Evolutionary conservation across 1,284 basidiomycete genomes (phyloP).

Genomic region (Irpex sp.): DNA sequence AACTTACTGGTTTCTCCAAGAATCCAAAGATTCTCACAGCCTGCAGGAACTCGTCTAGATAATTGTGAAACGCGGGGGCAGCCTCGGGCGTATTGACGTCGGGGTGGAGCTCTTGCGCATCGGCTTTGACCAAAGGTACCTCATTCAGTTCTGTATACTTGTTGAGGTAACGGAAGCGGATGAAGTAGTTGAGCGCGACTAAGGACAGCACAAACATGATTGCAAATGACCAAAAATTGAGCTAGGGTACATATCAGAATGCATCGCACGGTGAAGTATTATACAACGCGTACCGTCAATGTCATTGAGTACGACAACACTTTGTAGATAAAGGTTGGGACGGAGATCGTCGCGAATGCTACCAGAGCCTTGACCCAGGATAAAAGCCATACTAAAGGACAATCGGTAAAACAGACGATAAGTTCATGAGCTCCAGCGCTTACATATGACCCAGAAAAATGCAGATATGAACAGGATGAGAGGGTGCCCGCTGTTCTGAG

Average conservation of each 20-base stretch:
- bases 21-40: conserved; percentile 95
- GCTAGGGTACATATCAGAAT: conserved; percentile 34
- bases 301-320: conserved; percentile 88
- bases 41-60: conserved; percentile 92
- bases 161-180: conserved; percentile 79
- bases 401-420: neutral
- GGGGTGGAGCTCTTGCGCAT: conserved; percentile 80
- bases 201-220: conserved; percentile 67
- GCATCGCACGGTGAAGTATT: neutral
- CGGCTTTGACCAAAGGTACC: conserved; percentile 74
- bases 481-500: conserved; percentile 45
- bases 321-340: conserved; percentile 74
- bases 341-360: conserved; percentile 74
- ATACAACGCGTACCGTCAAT: conserved; percentile 54
- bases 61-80: conserved; percentile 86
- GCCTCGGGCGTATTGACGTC: conserved; percentile 78
- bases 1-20: conserved; percentile 84
- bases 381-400: conserved; percentile 67
- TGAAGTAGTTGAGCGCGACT: conserved; percentile 76
- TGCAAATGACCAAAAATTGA: conserved; percentile 87
- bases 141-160: conserved; percentile 83
- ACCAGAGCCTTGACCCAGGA: conserved; percentile 71
- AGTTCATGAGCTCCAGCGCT: conserved; percentile 21
- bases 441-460: conserved; percentile 79
- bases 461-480: conserved; percentile 77